These are phyloP conservation scores for Solidago caesia DNA, from an alignment of 129 eudicot species.

Conservation along the genomic window DNA sequence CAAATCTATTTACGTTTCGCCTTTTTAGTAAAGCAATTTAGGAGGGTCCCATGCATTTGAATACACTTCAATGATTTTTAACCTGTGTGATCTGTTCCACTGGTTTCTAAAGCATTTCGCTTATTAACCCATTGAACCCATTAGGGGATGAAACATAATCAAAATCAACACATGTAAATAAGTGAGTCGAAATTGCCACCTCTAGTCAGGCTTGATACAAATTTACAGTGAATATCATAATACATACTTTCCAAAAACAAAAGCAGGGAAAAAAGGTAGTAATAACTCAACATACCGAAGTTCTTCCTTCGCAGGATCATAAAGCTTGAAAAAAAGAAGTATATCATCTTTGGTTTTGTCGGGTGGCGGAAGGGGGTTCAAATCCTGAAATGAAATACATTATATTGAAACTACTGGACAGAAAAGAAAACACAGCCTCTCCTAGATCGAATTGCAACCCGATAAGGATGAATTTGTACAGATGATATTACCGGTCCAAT, in stretches of 20 bases:
- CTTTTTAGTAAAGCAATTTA: not conserved
- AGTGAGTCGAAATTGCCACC: conserved; percentile 4
- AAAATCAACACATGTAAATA: not conserved
- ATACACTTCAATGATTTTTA: not conserved
- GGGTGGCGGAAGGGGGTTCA: conserved; percentile 64
- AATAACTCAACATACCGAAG: conserved; percentile 54
- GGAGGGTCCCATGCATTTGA: not conserved
- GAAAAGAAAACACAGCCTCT: not conserved
- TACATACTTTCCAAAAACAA: not conserved
- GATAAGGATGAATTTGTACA: not conserved
- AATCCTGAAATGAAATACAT: conserved; percentile 49
- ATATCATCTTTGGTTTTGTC: conserved; percentile 83
- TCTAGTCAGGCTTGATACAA: not conserved
- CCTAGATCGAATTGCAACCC: not conserved
- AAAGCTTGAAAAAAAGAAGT: conserved; percentile 87
- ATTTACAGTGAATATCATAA: not conserved
- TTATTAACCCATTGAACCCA: not conserved
- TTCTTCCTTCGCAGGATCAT: conserved; percentile 89
- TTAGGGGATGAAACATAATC: not conserved
- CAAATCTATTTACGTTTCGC: no score
- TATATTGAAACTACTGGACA: conserved; percentile 6
- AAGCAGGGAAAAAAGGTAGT: not conserved
- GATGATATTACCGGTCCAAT: conserved; percentile 57
- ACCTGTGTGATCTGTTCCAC: not conserved
- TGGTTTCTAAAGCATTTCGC: not conserved